A percentile compares a stretch with the other conserved stretches of the same genome.
Evolutionary conservation across 192 early-diverging fungal species (phyloP).

Genomic region (Backusella parvicylindrica): DNA sequence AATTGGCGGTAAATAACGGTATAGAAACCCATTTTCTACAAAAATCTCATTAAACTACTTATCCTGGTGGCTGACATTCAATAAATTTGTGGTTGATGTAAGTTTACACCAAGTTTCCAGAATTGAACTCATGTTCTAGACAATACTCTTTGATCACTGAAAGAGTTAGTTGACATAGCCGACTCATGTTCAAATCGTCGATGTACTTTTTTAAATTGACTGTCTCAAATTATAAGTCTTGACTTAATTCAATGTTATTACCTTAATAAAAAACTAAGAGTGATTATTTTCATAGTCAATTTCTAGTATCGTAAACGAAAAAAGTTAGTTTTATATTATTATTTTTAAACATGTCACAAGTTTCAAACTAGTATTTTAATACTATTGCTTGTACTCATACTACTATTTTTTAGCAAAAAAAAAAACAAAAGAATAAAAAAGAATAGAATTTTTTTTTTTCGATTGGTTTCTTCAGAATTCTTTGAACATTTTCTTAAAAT

Average conservation of each 20-base stretch:
- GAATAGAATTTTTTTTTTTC: too few species aligned
- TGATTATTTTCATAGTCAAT: not conserved
- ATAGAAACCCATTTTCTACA: not conserved
- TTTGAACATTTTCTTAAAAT: not conserved
- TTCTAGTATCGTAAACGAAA: not conserved
- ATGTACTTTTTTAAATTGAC: not conserved
- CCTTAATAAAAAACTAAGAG: not conserved
- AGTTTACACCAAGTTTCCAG: not conserved
- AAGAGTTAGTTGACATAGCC: not conserved
- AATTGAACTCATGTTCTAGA: not conserved
- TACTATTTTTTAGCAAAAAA: not conserved
- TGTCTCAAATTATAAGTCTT: not conserved
- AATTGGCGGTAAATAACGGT: slow-evolving; percentile 5
- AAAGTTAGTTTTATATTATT: not conserved
- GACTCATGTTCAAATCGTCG: not conserved
- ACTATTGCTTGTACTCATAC: not conserved
- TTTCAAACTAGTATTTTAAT: not conserved
- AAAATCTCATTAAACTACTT: not conserved
- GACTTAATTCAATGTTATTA: not conserved
- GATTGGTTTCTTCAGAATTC: not conserved
- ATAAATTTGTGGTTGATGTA: not conserved
- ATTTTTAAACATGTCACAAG: not conserved
- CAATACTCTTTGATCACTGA: not conserved
- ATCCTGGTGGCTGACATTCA: not conserved
- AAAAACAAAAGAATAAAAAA: too few species aligned